phyloP scores from a whole-genome alignment of 192 early-diverging fungal genomes.

The Jimgerdemannia lactiflua region DNA sequence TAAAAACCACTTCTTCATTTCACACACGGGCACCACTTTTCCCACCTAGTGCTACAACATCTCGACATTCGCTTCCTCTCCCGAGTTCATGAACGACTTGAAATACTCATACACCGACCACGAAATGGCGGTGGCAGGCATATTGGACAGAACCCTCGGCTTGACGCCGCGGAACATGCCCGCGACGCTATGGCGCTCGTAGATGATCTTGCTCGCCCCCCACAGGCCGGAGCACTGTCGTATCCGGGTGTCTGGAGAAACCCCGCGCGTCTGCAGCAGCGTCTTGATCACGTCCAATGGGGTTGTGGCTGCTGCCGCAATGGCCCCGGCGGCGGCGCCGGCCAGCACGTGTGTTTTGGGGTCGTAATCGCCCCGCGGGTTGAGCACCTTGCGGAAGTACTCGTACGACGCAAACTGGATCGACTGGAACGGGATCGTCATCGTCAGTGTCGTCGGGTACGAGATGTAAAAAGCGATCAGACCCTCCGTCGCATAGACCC shows the following conservation, averaged over 20 bases:
- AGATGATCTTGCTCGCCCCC: conserved; percentile 74
- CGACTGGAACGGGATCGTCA: conserved; percentile 95
- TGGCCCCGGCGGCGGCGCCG: conserved; percentile 85
- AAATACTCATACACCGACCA: conserved; percentile 94
- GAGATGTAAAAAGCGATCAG: conserved; percentile 88
- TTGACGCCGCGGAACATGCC: conserved; percentile 81
- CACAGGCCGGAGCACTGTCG: conserved; percentile 67
- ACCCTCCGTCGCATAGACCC: conserved; percentile 75
- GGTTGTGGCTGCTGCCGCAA: conserved; percentile 86
- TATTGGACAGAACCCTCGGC: conserved; percentile 85
- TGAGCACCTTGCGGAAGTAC: conserved; percentile 76
- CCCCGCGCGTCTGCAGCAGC: conserved; percentile 89
- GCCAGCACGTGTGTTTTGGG: conserved; percentile 83
- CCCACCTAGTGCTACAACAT: not conserved
- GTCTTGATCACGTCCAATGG: conserved; percentile 98
- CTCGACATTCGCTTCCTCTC: not conserved
- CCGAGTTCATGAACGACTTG: conserved; percentile 60
- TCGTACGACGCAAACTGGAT: conserved; percentile 95
- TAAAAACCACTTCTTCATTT: not conserved
- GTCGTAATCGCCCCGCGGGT: conserved; percentile 79
- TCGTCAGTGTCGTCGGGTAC: conserved; percentile 89
- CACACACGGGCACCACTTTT: not conserved
- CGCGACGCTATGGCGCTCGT: conserved; percentile 62
- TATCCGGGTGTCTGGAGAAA: conserved; percentile 67
- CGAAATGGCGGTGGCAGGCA: conserved; percentile 92